Evolutionary conservation across 345 rosid species (phyloP).

Genomic region (Psidium guajava): DNA sequence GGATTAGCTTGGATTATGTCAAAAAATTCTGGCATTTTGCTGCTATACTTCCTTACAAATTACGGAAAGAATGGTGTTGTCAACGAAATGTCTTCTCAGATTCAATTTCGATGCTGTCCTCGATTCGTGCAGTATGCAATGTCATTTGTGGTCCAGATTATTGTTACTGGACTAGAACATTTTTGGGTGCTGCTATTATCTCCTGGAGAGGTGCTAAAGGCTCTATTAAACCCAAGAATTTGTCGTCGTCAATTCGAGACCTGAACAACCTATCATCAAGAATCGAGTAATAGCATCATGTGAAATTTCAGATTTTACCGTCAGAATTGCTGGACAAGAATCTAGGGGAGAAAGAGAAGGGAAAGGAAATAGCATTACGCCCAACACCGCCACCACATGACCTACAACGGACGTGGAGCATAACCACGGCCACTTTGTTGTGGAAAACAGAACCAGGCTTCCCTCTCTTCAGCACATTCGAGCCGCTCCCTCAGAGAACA

Average conservation of each 20-base stretch:
- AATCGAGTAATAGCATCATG: neutral
- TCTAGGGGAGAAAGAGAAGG: neutral
- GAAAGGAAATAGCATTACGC: neutral
- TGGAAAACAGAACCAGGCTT: neutral
- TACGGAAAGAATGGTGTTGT: neutral
- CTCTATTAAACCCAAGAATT: neutral
- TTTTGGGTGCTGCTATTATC: neutral
- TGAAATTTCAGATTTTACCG: neutral
- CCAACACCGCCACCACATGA: neutral
- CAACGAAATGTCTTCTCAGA: neutral
- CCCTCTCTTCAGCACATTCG: neutral
- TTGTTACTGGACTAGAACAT: neutral
- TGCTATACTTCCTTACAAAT: neutral
- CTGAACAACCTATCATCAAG: neutral
- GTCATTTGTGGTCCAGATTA: neutral
- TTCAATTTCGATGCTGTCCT: neutral
- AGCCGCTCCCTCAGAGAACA: neutral
- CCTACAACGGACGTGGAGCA: rapidly evolving
- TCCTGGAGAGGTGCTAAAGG: neutral
- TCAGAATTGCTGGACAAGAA: neutral
- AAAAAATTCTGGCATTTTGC: neutral
- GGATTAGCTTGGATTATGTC: neutral
- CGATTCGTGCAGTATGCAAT: neutral
- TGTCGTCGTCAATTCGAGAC: neutral
- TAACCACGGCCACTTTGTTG: neutral